Evolutionary conservation across 495 filamentous ascomycete species (phyloP), one percentile per base, ranked within the genome.

Genomic region (Penicillium cataractarum): DNA sequence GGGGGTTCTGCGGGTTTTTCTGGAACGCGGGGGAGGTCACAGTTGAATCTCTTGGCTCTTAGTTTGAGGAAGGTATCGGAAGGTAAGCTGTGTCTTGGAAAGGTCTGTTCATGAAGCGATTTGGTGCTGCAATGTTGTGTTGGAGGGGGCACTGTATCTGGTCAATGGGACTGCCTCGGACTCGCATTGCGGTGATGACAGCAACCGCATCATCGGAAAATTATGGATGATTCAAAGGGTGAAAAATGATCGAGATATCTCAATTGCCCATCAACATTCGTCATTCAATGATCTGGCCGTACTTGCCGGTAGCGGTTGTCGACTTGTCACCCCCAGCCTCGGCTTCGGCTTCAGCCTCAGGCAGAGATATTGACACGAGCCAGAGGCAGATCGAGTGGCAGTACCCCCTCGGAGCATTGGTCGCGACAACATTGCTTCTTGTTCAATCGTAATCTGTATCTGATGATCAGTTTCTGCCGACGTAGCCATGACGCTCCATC

Each of bases 1-100:
- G 8, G 19, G 48, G 50, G 50, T 26, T 48, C 21, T 10, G 42
- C 22, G 44, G 44, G 22, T 0, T 21, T 19, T 42, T 15, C n/a
- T 29, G 46, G 46, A n/a, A 29, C 24, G 51, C 51, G 51, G 51
- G 51, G 51, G 31, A 54, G 29, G 51, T 54, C n/a, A 54, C 51
- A 33, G n/a, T 8, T 24, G 2, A 7, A 54, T 54, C 6, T 21
- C 51, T 32, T 32, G 51, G 51, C n/a, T n/a, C n/a, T n/a, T n/a
- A n/a, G 17, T 54, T 13, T 2, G n/a, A 54, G n/a, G 31, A 12
- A 13, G 13, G 10, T 3, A 2, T 8, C 19, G 51, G 51, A 10
- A 6, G 22, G n/a, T 33, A 8, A 31, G 17, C 12, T 39, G 10
- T 5, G 4, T 17, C 17, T 17, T 32, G 9, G 46, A 50, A 6